These are phyloP conservation scores for Candida buenavistaensis DNA, from an alignment of 1,139 yeast genomes.

Conservation along the genomic window DNA sequence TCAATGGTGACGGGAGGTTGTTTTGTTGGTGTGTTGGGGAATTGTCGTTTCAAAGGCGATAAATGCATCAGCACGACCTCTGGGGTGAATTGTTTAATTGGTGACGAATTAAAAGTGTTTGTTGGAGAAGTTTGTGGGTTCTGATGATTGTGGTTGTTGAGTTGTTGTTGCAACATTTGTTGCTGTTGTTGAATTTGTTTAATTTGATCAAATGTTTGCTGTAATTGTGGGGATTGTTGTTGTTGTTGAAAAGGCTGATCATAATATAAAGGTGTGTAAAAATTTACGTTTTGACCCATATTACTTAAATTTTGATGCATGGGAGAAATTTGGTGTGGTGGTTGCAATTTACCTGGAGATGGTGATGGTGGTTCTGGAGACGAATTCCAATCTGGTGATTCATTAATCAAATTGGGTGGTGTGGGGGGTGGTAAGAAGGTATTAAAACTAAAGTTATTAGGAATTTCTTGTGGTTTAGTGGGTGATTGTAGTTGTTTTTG, in stretches of 20 bases:
- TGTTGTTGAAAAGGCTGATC: slow-evolving; percentile 10
- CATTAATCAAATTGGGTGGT: slow-evolving; percentile 41
- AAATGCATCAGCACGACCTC: slow-evolving; percentile 43
- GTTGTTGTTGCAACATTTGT: slow-evolving; percentile 11
- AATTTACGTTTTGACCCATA: slow-evolving; percentile 18
- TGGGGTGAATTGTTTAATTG: slow-evolving; percentile 29
- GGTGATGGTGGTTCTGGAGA: slow-evolving; percentile 47
- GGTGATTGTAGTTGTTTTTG: too few relatives aligned
- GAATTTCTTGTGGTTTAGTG: slow-evolving; percentile 8
- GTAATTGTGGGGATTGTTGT: slow-evolving; percentile 4
- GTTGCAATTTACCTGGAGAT: slow-evolving; percentile 22
- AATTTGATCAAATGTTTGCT: slow-evolving; percentile 8
- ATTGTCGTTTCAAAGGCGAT: slow-evolving; percentile 37
- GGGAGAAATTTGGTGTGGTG: slow-evolving; percentile 25
- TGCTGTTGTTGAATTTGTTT: slow-evolving; percentile 14
- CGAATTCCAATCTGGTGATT: slow-evolving; percentile 39
- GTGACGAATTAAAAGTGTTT: slow-evolving; percentile 29
- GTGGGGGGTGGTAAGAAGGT: slow-evolving; percentile 46
- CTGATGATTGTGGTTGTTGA: slow-evolving; percentile 11
- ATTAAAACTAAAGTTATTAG: slow-evolving; percentile 15
- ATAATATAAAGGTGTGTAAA: slow-evolving; percentile 44
- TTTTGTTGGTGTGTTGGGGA: slow-evolving; percentile 35
- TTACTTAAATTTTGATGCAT: slow-evolving; percentile 20
- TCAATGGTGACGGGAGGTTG: slow-evolving; percentile 24
- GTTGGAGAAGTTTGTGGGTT: slow-evolving; percentile 11